phyloP scores from a whole-genome alignment of 2,329 filamentous ascomycete species.

The Cladophialophora bantiana region DNA sequence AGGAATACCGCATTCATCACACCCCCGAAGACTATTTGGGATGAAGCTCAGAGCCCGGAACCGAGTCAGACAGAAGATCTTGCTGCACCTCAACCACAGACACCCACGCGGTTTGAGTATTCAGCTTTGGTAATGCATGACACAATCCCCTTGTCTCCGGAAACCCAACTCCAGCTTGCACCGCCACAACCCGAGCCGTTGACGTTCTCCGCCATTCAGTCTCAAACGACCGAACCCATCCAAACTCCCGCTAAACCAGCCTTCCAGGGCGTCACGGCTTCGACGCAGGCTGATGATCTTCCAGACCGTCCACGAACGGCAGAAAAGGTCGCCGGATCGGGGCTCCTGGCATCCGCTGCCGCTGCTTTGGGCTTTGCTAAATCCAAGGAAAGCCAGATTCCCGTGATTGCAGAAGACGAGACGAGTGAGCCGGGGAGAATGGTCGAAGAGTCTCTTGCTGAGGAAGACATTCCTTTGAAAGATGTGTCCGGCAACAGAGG shows the following conservation, averaged over 20 bases:
- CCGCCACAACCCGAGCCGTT: slow-evolving; percentile 35
- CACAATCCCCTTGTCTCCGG: slow-evolving; percentile 32
- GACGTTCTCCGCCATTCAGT: slow-evolving; percentile 45
- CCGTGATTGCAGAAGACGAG: slow-evolving; percentile 69
- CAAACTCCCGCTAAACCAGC: slow-evolving; percentile 35
- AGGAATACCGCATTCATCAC: slow-evolving; percentile 44
- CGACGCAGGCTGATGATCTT: slow-evolving; percentile 38
- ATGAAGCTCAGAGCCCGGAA: slow-evolving; percentile 54
- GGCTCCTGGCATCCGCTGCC: slow-evolving; percentile 37
- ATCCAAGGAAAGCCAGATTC: slow-evolving; percentile 48
- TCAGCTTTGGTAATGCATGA: slow-evolving; percentile 44
- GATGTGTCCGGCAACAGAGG: slow-evolving; percentile 67
- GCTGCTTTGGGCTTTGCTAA: slow-evolving; percentile 36
- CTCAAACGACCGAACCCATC: slow-evolving; percentile 44
- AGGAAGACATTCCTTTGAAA: slow-evolving; percentile 59
- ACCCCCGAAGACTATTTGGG: slow-evolving; percentile 52
- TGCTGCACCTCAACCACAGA: slow-evolving; percentile 14
- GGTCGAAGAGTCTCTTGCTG: slow-evolving; percentile 45
- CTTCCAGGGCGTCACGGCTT: slow-evolving; percentile 46
- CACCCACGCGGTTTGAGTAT: slow-evolving; percentile 38
- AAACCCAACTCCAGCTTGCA: slow-evolving; percentile 21
- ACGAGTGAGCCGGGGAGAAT: slow-evolving; percentile 62
- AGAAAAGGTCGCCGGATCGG: slow-evolving; percentile 38
- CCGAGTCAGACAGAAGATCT: slow-evolving; percentile 9
- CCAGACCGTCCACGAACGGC: slow-evolving; percentile 48